Evolutionary conservation across 495 filamentous ascomycete species (phyloP), one percentile per base, ranked within the genome.

Genomic region (Alectoria sarmentosa): DNA sequence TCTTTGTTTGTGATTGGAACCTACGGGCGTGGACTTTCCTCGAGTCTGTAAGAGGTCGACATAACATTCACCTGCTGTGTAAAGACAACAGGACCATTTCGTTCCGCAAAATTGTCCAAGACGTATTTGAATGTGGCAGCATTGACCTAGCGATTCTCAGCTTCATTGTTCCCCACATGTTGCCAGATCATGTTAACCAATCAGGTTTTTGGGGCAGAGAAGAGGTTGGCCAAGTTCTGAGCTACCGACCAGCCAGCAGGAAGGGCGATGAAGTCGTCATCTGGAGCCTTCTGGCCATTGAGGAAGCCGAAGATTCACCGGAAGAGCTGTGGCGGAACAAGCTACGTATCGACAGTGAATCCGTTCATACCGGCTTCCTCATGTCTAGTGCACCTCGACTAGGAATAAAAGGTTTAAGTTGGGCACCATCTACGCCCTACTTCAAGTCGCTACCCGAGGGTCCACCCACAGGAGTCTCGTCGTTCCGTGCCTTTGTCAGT

Each of bases 1-100:
- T 58, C 1, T 19, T 72, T 1, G 65, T 68, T 5, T 73, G 72
- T 28, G 71, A 73, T 61, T 73, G 72, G 72, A 72, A 69, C 38
- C 28, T 71, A 14, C 49, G 72, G 49, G 69, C 66, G 13, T 73
- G 71, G 72, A 73, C 72, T 0, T 64, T 72, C 19, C 52, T 73
- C 10, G 72, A 73, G 58, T 60, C 66, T 26, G 62, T 71, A 10
- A 30, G 65, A 21, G 71, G 69, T 19, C 49, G 65, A 13, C n/a
- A 60, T 14, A 36, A 38, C 10, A 48, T 73, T n/a, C 59, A 71
- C n/a, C 19, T 73, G 17, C 58, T 72, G 8, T 73, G 66, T 46
- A 67, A 68, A 44, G 21, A 67, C 37, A 61, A 71, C 41, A 37
- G 48, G 19, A 46, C 54, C 26, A 57, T 73, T 8, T 62, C 65